These are phyloP conservation scores for Myriangium duriaei DNA, from an alignment of 2,329 filamentous ascomycete genomes.

Conservation along the genomic window DNA sequence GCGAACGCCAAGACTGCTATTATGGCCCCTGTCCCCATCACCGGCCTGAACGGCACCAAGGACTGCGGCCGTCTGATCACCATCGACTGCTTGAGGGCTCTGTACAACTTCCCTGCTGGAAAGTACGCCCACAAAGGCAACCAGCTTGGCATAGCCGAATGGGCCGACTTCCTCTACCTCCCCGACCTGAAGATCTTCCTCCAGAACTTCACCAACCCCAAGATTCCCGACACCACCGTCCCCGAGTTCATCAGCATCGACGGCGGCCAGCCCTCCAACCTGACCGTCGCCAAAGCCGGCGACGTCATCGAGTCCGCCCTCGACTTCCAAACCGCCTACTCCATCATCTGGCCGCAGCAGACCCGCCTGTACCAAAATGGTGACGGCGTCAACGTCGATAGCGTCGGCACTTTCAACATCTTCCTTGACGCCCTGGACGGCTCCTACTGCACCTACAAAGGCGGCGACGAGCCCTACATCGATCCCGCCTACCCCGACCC, in stretches of 20 bases:
- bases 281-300: slow-evolving; percentile 16
- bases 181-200: slow-evolving; percentile 16
- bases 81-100: slow-evolving; percentile 16
- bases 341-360: slow-evolving; percentile 40
- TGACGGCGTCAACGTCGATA: slow-evolving; percentile 26
- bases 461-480: slow-evolving; percentile 14
- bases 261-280: slow-evolving; percentile 15
- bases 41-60: slow-evolving; percentile 5
- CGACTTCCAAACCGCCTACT: slow-evolving; percentile 38
- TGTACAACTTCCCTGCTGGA: slow-evolving; percentile 14
- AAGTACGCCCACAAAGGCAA: slow-evolving; percentile 15
- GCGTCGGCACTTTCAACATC: slow-evolving; percentile 30
- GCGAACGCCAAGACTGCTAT: slow-evolving; percentile 4
- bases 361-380: slow-evolving; percentile 39
- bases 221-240: slow-evolving; percentile 14
- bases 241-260: slow-evolving; percentile 17
- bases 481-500: slow-evolving; percentile 42
- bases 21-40: not conserved
- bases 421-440: slow-evolving; percentile 42
- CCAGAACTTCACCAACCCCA: slow-evolving; percentile 14
- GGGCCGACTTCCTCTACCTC: slow-evolving; percentile 13
- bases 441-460: slow-evolving; percentile 15
- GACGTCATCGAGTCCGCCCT: slow-evolving; percentile 32
- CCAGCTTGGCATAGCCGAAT: slow-evolving; percentile 16
- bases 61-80: slow-evolving; percentile 13